Percentiles rank a stretch among this genome's conserved stretches.
Conservation (phyloP, 495 filamentous ascomycete genomes). For the Staphylotrichum tortipilum region DNA sequence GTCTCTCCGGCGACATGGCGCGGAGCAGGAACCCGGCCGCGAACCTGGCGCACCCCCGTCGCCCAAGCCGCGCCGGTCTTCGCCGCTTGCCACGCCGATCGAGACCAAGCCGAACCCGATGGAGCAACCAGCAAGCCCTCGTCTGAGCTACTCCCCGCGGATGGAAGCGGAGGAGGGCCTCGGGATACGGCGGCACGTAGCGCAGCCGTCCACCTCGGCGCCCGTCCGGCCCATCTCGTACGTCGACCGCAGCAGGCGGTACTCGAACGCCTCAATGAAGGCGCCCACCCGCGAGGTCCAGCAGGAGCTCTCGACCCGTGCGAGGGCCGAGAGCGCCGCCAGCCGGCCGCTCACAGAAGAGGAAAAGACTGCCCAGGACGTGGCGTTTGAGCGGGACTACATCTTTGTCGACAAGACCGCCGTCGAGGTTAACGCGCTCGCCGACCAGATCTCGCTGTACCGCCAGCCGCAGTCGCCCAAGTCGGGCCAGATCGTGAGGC, state of each 20-base stretch:
- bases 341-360: slow-evolving; percentile 45
- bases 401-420: slow-evolving; percentile 90
- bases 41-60: slow-evolving; percentile 26
- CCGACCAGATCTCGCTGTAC: slow-evolving; percentile 82
- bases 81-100: slow-evolving; percentile 30
- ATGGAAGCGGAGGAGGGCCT: slow-evolving; percentile 35
- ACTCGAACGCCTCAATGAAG: slow-evolving; percentile 30
- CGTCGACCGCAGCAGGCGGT: slow-evolving; percentile 27
- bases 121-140: slow-evolving; percentile 14
- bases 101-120: slow-evolving; percentile 27
- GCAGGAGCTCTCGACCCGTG: slow-evolving; percentile 4
- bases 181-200: slow-evolving; percentile 35
- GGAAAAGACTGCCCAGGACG: slow-evolving; percentile 74
- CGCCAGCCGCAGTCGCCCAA: slow-evolving; percentile 42
- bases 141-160: slow-evolving; percentile 25
- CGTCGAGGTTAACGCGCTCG: slow-evolving; percentile 94
- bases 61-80: slow-evolving; percentile 30
- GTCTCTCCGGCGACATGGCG: slow-evolving; percentile 19
- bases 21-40: slow-evolving; percentile 24
- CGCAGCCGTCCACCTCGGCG: slow-evolving; percentile 32
- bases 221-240: slow-evolving; percentile 26
- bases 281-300: slow-evolving; percentile 13
- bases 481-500: slow-evolving; percentile 40
- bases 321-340: slow-evolving; percentile 15
- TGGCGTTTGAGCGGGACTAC: slow-evolving; percentile 86